These are phyloP conservation scores for barley (Hordeum vulgare) DNA, from an alignment of 176 grass and related monocot species.

Conservation along the genomic window MorexV3_pseudomolecules_assembly NC_058523.1:406976659-406977158, in stretches of 20 bases:
- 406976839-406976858: not conserved
- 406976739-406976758: slow-evolving; percentile 5
- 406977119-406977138: not conserved
- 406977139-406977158: not conserved
- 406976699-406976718: slow-evolving; percentile 19
- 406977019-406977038: not conserved
- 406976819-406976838: not conserved
- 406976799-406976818: not conserved
- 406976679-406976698: slow-evolving; percentile 45
- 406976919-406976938: slow-evolving; percentile 10
- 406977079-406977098: not conserved
- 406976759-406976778: slow-evolving; percentile 42
- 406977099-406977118: not conserved
- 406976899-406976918: not conserved
- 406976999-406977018: not conserved
- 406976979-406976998: not conserved
- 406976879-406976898: slow-evolving; percentile 9
- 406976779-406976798: not conserved
- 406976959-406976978: not conserved
- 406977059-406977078: slow-evolving; percentile 7
- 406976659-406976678: slow-evolving; percentile 25
- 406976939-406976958: not conserved
- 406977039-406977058: not conserved
- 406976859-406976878: slow-evolving; percentile 32
- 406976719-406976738: slow-evolving; percentile 18